Base-by-base conservation (phyloP, 148 eudicot species). In the Cornus controversa region DNA sequence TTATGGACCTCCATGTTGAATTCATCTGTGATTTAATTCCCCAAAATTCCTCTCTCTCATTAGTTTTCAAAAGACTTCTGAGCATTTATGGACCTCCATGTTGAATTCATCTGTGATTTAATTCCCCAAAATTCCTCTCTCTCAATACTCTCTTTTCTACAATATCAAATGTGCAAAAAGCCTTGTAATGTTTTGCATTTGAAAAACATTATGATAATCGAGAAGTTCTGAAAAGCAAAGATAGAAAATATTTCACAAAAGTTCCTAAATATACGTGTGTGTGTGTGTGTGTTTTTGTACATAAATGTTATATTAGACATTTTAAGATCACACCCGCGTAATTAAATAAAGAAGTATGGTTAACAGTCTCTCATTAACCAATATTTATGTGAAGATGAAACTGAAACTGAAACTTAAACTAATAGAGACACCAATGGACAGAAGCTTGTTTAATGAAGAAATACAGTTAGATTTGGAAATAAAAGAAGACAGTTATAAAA, bases 11-110 rank as follows among this genome's bases (percentile, higher is more conserved):
- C 29, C 69, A 25, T 58, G 69, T 62, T 37, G 60, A 70, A 31
- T 47, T 69, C 40, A 10, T 47, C 10, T 34, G 20, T 31, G 34
- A 31, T 31, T 31, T 31, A 31, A 31, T 5, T 31, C 34, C 34
- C 34, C 34, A 31, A 31, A 31, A 31, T 31, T 31, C 34, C 34
- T 31, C 1, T n/a, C n/a, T n/a, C n/a, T n/a, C n/a, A n/a, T n/a
- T 0, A 20, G 64, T 60, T 60, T 60, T 18, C 2, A 14, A 54
- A 14, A 14, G 60, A n/a, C 60, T 54, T 63, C 16, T 74, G 18
- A 42, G 70, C 31, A 74, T 66, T 40, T n/a, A 74, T 63, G 5
- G 28, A 40, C 58, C 24, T 67, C 29, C 69, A 25, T 58, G 69
- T 62, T 37, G 60, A 70, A 31, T 47, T 69, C 40, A 10, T 47